Conservation (phyloP, 2,329 filamentous ascomycete species). For the Graphilbum fragrans region DNA sequence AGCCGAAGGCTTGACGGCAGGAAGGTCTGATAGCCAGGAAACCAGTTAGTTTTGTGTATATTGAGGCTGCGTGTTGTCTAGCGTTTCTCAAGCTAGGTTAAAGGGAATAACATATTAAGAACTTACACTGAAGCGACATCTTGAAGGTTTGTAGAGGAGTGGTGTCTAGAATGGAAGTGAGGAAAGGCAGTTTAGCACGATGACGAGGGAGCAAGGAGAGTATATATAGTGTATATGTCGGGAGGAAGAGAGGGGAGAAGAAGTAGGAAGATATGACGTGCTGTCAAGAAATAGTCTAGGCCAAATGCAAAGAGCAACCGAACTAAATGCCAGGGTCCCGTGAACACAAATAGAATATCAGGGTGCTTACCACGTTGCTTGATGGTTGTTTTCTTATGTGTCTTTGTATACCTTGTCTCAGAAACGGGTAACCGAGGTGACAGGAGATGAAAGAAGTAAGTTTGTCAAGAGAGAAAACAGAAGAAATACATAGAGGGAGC, state of each 20-base stretch:
- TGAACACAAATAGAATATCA: too few species aligned
- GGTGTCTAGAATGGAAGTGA: slow-evolving; percentile 5
- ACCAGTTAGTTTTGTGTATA: too few species aligned
- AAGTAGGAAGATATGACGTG: too few species aligned
- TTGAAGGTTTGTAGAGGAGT: slow-evolving; percentile 13
- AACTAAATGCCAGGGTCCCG: too few species aligned
- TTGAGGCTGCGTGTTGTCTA: too few species aligned
- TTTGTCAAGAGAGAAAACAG: not conserved
- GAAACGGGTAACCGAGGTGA: not conserved
- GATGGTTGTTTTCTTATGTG: not conserved
- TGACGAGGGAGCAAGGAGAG: not conserved
- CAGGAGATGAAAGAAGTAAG: not conserved
- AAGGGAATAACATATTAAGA: not conserved
- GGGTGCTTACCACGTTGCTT: too few species aligned
- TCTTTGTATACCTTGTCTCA: not conserved
- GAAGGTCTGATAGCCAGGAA: slow-evolving; percentile 32
- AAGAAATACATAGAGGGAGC: not conserved
- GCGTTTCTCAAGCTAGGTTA: too few species aligned
- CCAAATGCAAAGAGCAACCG: too few species aligned
- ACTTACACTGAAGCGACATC: slow-evolving; percentile 51
- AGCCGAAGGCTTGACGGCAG: slow-evolving; percentile 89
- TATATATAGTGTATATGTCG: not conserved
- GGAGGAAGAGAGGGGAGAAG: too few species aligned
- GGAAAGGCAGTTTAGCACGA: not conserved
- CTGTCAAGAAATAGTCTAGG: too few species aligned